Evolutionary conservation across 2,329 filamentous ascomycete genomes (phyloP), one percentile per base, ranked within the genome.

Genomic region (Penicillium sp.): DNA sequence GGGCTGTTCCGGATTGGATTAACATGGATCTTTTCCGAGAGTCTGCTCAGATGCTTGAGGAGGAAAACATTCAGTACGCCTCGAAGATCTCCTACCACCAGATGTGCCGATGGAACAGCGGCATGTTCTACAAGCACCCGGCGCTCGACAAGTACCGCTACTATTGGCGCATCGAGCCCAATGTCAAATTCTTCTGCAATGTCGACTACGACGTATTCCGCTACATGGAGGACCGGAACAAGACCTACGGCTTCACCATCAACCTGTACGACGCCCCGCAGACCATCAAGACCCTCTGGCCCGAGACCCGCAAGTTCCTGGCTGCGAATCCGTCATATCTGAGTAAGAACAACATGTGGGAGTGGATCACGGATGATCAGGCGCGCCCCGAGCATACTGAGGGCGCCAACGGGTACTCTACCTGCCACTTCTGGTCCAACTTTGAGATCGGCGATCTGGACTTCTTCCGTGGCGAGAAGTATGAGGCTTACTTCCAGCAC

Each of bases 61-160:
- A 93, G 65, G 81, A 91, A 62, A 79, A 86, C 8, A 89, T 98
- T 35, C 91, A 97, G 67, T 98, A 98, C 68, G 88, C 87, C 62
- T 79, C 83, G 59, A 87, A 87, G 77, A 72, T 87, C 44, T 95
- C 89, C 40, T 98, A 98, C 73, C 91, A 97, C 71, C 87, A 97
- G 67, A 98, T 98, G 93, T 98, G 93, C 67, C 84, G 93, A 46
- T 98, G 93, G 93, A 98, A 98, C 74, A 94, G 87, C 63, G 93
- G 93, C 64, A 78, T 97, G 70, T 98, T 98, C 77, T 96, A 95
- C 77, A 89, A 93, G 65, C 93, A 98, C 69, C 89, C 89, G 0
- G 90, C 89, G 0, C 80, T 98, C 46, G 76, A 82, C 55, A 72
- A 93, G 60, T 82, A 80, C 54, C 87, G 89, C 58, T 98, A 88